Conservation (phyloP, 805 yeast genomes). For the Torulaspora franciscae region DNA sequence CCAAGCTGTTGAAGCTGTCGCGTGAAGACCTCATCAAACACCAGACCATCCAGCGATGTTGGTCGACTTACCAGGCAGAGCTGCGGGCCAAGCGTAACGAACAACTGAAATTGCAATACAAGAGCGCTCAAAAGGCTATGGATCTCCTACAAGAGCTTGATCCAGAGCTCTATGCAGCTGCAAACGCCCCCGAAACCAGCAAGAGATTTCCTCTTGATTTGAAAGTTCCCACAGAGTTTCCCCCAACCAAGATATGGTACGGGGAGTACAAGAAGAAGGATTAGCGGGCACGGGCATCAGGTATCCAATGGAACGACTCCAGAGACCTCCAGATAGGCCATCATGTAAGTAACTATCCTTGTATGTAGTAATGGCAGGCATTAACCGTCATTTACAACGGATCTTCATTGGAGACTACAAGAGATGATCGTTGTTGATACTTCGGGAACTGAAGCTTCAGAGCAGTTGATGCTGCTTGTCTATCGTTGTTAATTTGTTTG, state of each 20-base stretch:
- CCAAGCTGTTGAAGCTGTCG: constrained; percentile 64
- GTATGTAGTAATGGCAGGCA: not conserved
- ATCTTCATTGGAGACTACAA: not conserved
- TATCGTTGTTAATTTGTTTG: not conserved
- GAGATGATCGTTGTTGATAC: not conserved
- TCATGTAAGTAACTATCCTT: constrained; percentile 3
- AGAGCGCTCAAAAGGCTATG: constrained; percentile 65
- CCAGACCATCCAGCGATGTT: constrained; percentile 73
- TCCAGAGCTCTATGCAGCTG: constrained; percentile 55
- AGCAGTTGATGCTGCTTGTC: not conserved
- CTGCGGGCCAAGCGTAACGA: constrained; percentile 41
- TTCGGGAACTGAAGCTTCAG: not conserved
- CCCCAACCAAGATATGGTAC: constrained; percentile 79
- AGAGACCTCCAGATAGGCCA: not conserved
- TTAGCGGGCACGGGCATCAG: not conserved
- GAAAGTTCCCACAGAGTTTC: constrained; percentile 85
- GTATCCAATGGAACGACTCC: not conserved
- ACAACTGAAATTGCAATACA: constrained; percentile 55
- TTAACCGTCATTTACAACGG: constrained; percentile 4
- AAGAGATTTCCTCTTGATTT: constrained; percentile 76
- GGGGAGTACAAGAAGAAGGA: constrained; percentile 37
- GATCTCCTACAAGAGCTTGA: constrained; percentile 52
- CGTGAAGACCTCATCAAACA: constrained; percentile 82
- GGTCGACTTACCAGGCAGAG: constrained; percentile 60
- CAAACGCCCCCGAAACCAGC: constrained; percentile 51